Evolutionary conservation across 352 stramenopile species (phyloP), one percentile per base, ranked within the genome.

Genomic region (Globisporangium orthogonon): DNA sequence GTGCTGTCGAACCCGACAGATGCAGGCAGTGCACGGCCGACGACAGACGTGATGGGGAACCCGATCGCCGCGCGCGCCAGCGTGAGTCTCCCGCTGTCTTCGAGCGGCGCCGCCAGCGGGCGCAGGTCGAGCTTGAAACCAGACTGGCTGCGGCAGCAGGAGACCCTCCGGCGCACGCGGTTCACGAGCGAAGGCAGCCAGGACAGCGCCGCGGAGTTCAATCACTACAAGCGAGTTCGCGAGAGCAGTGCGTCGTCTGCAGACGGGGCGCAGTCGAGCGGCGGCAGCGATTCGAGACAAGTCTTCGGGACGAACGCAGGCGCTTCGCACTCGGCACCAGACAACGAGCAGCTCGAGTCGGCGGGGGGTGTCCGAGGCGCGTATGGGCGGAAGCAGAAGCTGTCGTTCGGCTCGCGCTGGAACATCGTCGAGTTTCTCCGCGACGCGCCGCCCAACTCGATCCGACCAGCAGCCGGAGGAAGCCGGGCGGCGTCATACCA

Each of bases 101-200:
- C 50, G 33, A 40, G 56, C 30, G 28, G 58, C 30, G n/a, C 48
- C 0, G n/a, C 9, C 18, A 48, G 39, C 31, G 23, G 46, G 33
- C 37, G 43, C 7, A 63, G 63, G 44, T 72, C 66, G 47, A 79
- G 67, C 54, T 56, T 91, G 30, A 89, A 89, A 51, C 82, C 82
- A 6, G 78, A 91, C 56, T 89, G 76, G 75, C 82, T 91, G 66
- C 67, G 70, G 15, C 68, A 80, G 15, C 81, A 78, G 37, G 82
- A 91, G 52, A 73, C 70, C 7, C 61, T 88, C 7, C 73, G 67
- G 18, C 73, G 68, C 41, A 78, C 82, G 58, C 78, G 82, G 39
- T 88, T 91, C 63, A 86, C 67, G 31, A 75, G 83, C 47, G 65
- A 70, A 11, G 37, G 44, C n/a, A 30, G 56, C 6, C 78, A 77